Conservation (phyloP, 805 yeast species). For the Monosporozyma servazzii region DNA sequence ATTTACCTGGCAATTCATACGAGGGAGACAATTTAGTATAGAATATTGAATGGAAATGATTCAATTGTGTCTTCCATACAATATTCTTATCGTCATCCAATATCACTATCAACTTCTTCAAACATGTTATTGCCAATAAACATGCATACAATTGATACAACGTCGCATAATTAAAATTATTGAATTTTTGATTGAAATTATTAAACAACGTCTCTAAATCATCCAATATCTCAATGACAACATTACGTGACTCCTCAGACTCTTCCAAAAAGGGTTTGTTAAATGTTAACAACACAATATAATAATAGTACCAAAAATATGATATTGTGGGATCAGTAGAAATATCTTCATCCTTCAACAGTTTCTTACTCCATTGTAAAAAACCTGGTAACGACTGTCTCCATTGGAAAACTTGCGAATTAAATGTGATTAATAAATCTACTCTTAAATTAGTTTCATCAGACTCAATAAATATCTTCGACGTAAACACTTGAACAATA, state of each 20-base stretch:
- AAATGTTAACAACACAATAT: slow-evolving; percentile 47
- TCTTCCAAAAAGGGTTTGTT: slow-evolving; percentile 51
- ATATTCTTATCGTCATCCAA: background rate
- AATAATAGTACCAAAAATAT: slow-evolving; percentile 48
- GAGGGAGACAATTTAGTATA: slow-evolving; percentile 18
- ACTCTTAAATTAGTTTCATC: slow-evolving; percentile 30
- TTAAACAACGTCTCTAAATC: slow-evolving; percentile 24
- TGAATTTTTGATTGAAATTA: slow-evolving; percentile 21
- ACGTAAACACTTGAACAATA: slow-evolving; percentile 30
- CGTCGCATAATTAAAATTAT: slow-evolving; percentile 19
- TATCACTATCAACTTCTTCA: slow-evolving; percentile 15
- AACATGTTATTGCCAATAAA: slow-evolving; percentile 24
- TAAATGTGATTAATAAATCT: slow-evolving; percentile 35
- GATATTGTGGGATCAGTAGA: slow-evolving; percentile 44
- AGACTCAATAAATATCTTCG: slow-evolving; percentile 28
- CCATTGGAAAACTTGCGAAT: slow-evolving; percentile 45
- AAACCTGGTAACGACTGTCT: slow-evolving; percentile 39
- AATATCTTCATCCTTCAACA: slow-evolving; percentile 35
- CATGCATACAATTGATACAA: slow-evolving; percentile 29
- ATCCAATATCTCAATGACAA: slow-evolving; percentile 23
- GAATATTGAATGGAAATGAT: slow-evolving; percentile 21
- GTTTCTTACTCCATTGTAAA: slow-evolving; percentile 39
- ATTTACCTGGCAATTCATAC: slow-evolving; percentile 17
- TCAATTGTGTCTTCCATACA: slow-evolving; percentile 13
- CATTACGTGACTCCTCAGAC: slow-evolving; percentile 20